A percentile compares a stretch with the other conserved stretches of the same genome.
Evolutionary conservation across 371 early-diverging fungal species (phyloP).

Genomic region (Mortierella sp.): DNA sequence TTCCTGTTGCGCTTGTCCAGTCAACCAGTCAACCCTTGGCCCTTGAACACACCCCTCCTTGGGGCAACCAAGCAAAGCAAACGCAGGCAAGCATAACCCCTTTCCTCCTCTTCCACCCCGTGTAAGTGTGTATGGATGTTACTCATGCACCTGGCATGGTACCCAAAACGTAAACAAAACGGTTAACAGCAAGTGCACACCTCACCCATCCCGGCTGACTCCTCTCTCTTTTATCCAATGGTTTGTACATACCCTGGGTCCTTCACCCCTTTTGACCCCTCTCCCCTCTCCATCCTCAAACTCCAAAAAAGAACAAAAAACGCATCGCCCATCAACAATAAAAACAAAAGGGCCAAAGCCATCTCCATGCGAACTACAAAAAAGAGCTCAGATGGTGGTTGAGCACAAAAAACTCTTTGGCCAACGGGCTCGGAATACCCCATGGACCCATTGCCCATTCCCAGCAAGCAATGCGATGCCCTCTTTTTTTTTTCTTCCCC

Average conservation of each 20-base stretch:
- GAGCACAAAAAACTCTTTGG: conserved; percentile 4
- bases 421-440: conserved; percentile 29
- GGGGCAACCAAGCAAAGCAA: no score
- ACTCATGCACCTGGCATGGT: conserved; percentile 4
- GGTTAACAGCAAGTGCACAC: background rate
- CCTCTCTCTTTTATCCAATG: background rate
- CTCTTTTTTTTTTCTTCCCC: conserved; percentile 7
- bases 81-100: no score
- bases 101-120: background rate
- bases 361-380: background rate
- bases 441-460: conserved; percentile 31
- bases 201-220: conserved; percentile 2
- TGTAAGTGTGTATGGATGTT: background rate
- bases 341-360: background rate
- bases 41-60: background rate
- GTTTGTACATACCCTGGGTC: background rate
- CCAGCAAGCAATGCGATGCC: conserved; percentile 47
- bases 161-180: conserved; percentile 14
- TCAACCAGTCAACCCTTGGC: background rate
- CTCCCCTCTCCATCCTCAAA: background rate
- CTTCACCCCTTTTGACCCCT: background rate
- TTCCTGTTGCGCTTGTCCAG: background rate
- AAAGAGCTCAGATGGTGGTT: conserved; percentile 5
- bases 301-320: background rate
- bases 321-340: conserved; percentile 9